Conservation (phyloP, 768 basidiomycete species). For the Termitomyces titanicus region DNA sequence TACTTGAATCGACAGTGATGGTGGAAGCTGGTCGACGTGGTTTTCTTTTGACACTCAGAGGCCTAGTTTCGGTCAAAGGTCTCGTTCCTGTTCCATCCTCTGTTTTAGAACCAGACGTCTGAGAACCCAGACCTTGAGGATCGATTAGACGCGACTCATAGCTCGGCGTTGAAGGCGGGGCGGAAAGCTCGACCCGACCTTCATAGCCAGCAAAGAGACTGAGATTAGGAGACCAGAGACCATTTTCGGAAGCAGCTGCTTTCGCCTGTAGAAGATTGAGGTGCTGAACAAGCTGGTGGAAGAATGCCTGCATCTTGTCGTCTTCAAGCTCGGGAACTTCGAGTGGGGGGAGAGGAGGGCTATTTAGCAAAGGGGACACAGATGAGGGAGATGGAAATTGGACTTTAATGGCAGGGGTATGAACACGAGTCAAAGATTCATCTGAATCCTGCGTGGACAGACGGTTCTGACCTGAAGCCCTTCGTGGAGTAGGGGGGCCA, state of each 20-base stretch:
- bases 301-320: constrained; percentile 77
- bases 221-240: constrained; percentile 15
- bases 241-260: constrained; percentile 21
- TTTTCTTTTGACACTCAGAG: constrained; percentile 42
- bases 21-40: constrained; percentile 20
- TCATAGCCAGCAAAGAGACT: constrained; percentile 9
- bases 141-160: not conserved
- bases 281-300: constrained; percentile 80
- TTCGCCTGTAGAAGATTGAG: constrained; percentile 69
- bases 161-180: constrained; percentile 15
- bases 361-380: constrained; percentile 23
- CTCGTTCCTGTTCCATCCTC: constrained; percentile 23
- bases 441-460: constrained; percentile 19
- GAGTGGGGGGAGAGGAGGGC: constrained; percentile 38
- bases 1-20: constrained; percentile 20
- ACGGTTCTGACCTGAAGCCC: constrained; percentile 36
- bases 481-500: constrained; percentile 59
- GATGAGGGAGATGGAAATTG: constrained; percentile 20
- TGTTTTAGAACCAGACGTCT: constrained; percentile 8
- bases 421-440: constrained; percentile 5
- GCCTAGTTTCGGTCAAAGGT: constrained; percentile 31
- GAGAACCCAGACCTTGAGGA: not conserved
- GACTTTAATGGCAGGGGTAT: constrained; percentile 12
- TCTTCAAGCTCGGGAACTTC: constrained; percentile 71
- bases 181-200: not conserved